Base-by-base conservation (phyloP, 192 early-diverging fungal genomes). In the Paraglomus brasilianum region DNA sequence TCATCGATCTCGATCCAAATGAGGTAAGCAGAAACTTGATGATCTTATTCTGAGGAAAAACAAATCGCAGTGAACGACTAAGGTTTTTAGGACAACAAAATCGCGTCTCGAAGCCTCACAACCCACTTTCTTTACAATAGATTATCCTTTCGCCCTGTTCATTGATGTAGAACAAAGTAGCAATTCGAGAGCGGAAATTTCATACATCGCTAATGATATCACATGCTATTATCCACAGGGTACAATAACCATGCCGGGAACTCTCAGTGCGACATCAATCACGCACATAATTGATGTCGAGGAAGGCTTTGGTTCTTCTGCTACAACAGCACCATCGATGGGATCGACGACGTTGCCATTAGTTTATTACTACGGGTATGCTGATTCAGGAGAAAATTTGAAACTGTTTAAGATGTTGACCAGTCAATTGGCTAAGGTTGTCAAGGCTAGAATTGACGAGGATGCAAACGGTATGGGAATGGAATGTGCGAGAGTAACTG, bases 301-400 rank as follows among this genome's bases (percentile, higher is more conserved):
- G 66, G 86, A 88, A 55, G 88, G 91, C 9, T 91, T 98, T 70
- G 82, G 84, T 22, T 88, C 88, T 0, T 85, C 89, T 1, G 83
- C 88, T 45, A 85, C 87, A 14, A 83, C 84, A 44, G 85, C 87
- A 8, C 82, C 84, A 6, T 86, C 83, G 7, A 81, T 81, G 41
- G 87, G 85, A 46, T 85, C 80, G 10, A 81, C 86, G 0, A 89
- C 85, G 3, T 85, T 89, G 65, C 95, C 97, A 21, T 60, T 97
- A 10, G 89, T 87, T 10, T 95, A 91, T 72, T 97, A 97, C 77
- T 98, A 92, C 78, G 97, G 97, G 40, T 90, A 91, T 64, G 74
- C 87, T 15, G 81, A 80, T 21, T 88, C 90, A 0, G 70, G 73
- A 8, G 92, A 94, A 10, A 98, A 97, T 75, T 66, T 82, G 38